A percentile compares a stretch with the other conserved stretches of the same genome.
Evolutionary conservation across 148 eudicot species (phyloP).

Genomic region (Agrostemma githago): DNA sequence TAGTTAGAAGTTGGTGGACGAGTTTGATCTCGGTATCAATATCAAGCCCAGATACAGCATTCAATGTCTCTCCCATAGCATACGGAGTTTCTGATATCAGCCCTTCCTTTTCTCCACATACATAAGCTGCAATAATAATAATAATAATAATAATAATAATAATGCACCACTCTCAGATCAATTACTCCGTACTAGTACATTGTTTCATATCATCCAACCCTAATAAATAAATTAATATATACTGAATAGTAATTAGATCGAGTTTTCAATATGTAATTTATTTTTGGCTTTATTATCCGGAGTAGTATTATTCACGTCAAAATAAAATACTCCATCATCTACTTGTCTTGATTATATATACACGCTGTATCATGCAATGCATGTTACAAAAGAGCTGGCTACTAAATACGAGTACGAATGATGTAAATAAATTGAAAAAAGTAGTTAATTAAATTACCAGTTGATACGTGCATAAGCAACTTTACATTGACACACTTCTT

Average conservation of each 20-base stretch:
- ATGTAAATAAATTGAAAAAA: not conserved
- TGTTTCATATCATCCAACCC: too few species aligned
- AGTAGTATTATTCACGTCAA: too few species aligned
- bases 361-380: too few species aligned
- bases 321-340: too few species aligned
- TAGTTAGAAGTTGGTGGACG: constrained; percentile 3
- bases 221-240: too few species aligned
- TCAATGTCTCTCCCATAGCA: constrained; percentile 20
- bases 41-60: constrained; percentile 13
- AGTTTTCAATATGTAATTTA: too few species aligned
- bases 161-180: too few species aligned
- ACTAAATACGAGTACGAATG: too few species aligned
- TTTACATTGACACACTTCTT: constrained; percentile 26
- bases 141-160: not conserved
- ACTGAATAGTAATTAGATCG: too few species aligned
- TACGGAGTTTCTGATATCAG: constrained; percentile 17
- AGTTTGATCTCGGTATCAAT: constrained; percentile 20
- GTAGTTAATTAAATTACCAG: constrained; percentile 11
- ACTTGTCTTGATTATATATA: too few species aligned
- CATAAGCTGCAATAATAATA: constrained; percentile 21
- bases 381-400: not conserved
- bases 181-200: too few species aligned
- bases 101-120: constrained; percentile 26
- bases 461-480: constrained; percentile 29
- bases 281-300: too few species aligned